Evolutionary conservation across 164 flowering plant genomes (phyloP), one percentile per base, ranked within the genome.

Genomic region (Umbilicus rupestris): DNA sequence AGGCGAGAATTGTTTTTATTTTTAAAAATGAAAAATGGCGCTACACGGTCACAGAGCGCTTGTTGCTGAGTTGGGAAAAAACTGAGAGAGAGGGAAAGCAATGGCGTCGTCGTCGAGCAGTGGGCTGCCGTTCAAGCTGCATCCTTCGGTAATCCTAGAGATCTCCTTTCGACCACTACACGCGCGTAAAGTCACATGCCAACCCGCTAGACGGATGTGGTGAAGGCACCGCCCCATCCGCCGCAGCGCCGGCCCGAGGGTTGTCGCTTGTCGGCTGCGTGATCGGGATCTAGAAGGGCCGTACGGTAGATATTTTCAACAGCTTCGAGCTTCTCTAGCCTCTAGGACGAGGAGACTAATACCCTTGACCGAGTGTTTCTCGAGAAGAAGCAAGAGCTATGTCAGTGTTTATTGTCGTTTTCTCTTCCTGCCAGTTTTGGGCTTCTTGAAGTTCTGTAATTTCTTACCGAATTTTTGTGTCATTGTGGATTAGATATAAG

Each of bases 301-400:
- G 98, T 33, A 88, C 90, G 2, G 98, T 93, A 9, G 98, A 93
- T 89, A 93, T 93, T 80, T 90, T 93, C 78, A 93, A 93, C 83
- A 93, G 98, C 76, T 93, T 93, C 77, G 98, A 93, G 76, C 91
- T 93, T 63, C 85, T 90, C n/a, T n/a, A n/a, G n/a, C n/a, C n/a
- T n/a, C n/a, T 87, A 72, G 65, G 95, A 90, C 69, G 72, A 83
- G 10, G 22, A 70, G 22, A 84, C 91, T 20, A 77, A 83, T n/a
- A 78, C 89, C 42, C 92, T 93, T 64, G 97, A 93, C 73, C 90
- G 98, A 10, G 62, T 87, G 58, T 93, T 93, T 77, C 87, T 93
- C 64, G 80, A 77, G 78, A 89, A 88, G 81, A 93, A 93, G 76
- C 95, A 89, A 73, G 98, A 93, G 80, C 96, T 90, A 39, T 93